These are phyloP conservation scores for Rusavskia elegans DNA, from an alignment of 495 filamentous ascomycete genomes.

Conservation along the genomic window DNA sequence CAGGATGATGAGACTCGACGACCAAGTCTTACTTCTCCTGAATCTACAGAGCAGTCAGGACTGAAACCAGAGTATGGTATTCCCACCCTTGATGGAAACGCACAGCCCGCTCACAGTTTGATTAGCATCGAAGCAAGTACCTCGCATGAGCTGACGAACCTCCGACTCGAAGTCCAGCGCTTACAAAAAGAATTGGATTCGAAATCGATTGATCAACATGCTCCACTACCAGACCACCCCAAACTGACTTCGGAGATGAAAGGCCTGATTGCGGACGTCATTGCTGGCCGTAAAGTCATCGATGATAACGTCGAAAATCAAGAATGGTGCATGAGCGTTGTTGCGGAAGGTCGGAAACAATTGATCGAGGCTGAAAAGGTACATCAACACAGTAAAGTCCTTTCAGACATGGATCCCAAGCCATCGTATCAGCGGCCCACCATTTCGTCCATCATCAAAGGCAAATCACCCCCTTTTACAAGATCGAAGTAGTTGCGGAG, in stretches of 20 bases:
- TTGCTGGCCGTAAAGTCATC: not conserved
- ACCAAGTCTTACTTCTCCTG: not conserved
- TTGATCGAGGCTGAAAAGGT: slow-evolving; percentile 34
- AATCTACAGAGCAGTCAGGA: not conserved
- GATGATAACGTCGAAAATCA: not conserved
- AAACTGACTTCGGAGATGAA: slow-evolving; percentile 28
- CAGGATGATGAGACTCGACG: not conserved
- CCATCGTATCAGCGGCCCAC: not conserved
- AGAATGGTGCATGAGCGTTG: slow-evolving; percentile 10
- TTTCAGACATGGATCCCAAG: not conserved
- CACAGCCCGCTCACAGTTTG: slow-evolving; percentile 3
- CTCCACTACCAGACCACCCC: slow-evolving; percentile 22
- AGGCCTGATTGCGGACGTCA: slow-evolving; percentile 6
- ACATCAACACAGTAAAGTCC: slow-evolving; percentile 6
- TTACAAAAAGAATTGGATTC: slow-evolving; percentile 23
- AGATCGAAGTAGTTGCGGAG: not conserved
- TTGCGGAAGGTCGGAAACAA: slow-evolving; percentile 30
- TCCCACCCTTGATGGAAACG: not conserved
- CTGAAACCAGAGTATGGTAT: slow-evolving; percentile 5
- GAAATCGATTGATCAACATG: not conserved
- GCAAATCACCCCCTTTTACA: not conserved
- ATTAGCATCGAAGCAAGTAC: slow-evolving; percentile 27
- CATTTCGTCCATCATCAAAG: not conserved
- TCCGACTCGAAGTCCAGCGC: slow-evolving; percentile 24
- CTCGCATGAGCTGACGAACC: slow-evolving; percentile 26